Evolutionary conservation across 1,284 basidiomycete species (phyloP), one percentile per base, ranked within the genome.

Genomic region (Boletellus sp.): DNA sequence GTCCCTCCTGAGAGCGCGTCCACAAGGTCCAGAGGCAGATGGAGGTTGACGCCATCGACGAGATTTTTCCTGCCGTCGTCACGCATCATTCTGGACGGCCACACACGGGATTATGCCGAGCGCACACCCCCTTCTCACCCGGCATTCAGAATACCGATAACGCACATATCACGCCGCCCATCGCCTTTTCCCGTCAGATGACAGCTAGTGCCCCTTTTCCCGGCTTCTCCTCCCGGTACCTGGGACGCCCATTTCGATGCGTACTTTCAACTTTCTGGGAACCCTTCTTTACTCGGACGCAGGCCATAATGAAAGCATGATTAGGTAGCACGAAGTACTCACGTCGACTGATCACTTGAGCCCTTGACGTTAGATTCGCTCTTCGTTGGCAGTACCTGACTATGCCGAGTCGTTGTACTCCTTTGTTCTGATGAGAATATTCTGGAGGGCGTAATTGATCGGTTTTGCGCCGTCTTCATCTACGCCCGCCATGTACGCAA

Each of bases 1-100:
- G 54, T 73, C 74, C 6, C 61, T 86, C 23, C 74, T 84, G 55
- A 73, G 77, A 14, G 54, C 76, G 7, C 63, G 65, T 41, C 62
- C 71, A n/a, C 69, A 71, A 39, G 58, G 52, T 85, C 41, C 74
- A 77, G 25, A 73, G 82, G 38, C 87, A 86, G 86, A 80, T 78
- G 9, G 85, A 88, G 54, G 70, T 87, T 35, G 77, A 77, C 26
- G 84, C 87, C 52, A 71, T 87, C 40, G 82, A 76, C 55, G 85
- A 88, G 63, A 82, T n/a, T 33, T 26, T 26, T 41, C 17, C 17
- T 23, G 20, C 14, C 8, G 14, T 26, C 3, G 13, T 36, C 30
- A 43, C 36, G 4, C 34, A 48, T 40, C 17, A n/a, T 19, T 33
- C 21, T 52, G 88, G 85, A 87, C 59, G 82, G 84, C 16, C 80